Percentiles rank a stretch among this genome's conserved stretches.
phyloP scores from a whole-genome alignment of 1,139 yeast species.

The Pichia sp. region DNA sequence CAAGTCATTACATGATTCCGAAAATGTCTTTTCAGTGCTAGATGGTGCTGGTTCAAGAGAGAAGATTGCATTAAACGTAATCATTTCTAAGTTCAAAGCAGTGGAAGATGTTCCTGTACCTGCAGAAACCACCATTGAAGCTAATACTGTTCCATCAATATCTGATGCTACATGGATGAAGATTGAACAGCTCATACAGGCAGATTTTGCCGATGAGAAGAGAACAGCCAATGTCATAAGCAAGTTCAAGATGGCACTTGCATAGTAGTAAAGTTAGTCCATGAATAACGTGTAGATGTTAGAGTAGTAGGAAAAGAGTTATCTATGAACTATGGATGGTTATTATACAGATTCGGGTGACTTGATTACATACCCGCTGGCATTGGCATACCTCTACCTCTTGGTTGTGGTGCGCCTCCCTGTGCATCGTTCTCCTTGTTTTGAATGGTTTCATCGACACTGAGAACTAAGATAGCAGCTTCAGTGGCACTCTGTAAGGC shows the following conservation, averaged over 20 bases:
- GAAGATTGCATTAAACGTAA: slow-evolving; percentile 28
- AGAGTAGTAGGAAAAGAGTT: too few species aligned
- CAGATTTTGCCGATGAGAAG: slow-evolving; percentile 19
- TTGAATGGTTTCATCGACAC: slow-evolving; percentile 93
- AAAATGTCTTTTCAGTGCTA: slow-evolving; percentile 10
- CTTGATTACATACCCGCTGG: slow-evolving; percentile 17
- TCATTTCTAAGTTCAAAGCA: slow-evolving; percentile 24
- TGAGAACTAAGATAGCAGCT: slow-evolving; percentile 85
- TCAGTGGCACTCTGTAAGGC: slow-evolving; percentile 98
- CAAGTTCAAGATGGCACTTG: too few species aligned
- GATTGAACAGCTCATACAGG: slow-evolving; percentile 17
- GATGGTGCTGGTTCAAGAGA: slow-evolving; percentile 3
- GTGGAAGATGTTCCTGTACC: not conserved
- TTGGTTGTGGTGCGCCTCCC: slow-evolving; percentile 45
- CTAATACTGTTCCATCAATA: not conserved
- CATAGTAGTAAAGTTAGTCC: too few species aligned
- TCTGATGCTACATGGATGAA: slow-evolving; percentile 19
- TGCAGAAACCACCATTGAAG: not conserved
- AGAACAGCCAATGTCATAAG: slow-evolving; percentile 12
- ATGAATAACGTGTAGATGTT: too few species aligned
- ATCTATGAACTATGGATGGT: too few species aligned
- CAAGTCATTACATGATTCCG: slow-evolving; percentile 39
- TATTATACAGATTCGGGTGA: too few species aligned
- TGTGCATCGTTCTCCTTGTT: slow-evolving; percentile 52
- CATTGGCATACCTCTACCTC: slow-evolving; percentile 53